Evolutionary conservation across 306 rosid species (phyloP).

Genomic region (Dalbergia oliveri): DNA sequence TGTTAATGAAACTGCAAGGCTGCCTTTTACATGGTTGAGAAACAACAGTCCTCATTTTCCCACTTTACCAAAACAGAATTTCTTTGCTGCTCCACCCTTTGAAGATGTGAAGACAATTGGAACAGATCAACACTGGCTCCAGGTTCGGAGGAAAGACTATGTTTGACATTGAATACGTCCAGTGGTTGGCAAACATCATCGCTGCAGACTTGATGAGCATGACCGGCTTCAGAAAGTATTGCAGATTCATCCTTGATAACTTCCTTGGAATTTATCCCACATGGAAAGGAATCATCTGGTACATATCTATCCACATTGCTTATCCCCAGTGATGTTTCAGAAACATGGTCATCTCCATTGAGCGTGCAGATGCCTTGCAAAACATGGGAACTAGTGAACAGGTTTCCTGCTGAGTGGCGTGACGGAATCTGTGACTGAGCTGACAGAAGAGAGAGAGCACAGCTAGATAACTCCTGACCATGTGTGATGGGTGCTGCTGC

Average conservation of each 20-base stretch:
- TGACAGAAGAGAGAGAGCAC: slow-evolving; percentile 99
- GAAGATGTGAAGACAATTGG: slow-evolving; percentile 82
- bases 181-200: slow-evolving; percentile 47
- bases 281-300: slow-evolving; percentile 49
- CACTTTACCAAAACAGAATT: slow-evolving; percentile 59
- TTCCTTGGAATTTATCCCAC: slow-evolving; percentile 49
- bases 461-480: slow-evolving; percentile 56
- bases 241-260: slow-evolving; percentile 48
- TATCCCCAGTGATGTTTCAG: slow-evolving; percentile 42
- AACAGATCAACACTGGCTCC: slow-evolving; percentile 68
- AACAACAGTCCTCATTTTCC: slow-evolving; percentile 61
- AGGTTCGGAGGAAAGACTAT: slow-evolving; percentile 47
- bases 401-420: slow-evolving; percentile 46
- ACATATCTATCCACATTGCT: slow-evolving; percentile 49
- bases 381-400: slow-evolving; percentile 44
- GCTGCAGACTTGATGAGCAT: slow-evolving; percentile 39
- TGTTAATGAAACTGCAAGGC: slow-evolving; percentile 45
- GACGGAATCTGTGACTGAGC: slow-evolving; percentile 63
- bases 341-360: slow-evolving; percentile 42
- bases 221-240: slow-evolving; percentile 44
- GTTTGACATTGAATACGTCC: slow-evolving; percentile 41
- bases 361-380: slow-evolving; percentile 38
- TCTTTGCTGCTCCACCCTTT: slow-evolving; percentile 79
- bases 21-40: slow-evolving; percentile 52
- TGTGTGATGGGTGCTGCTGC: slow-evolving; percentile 45